phyloP scores from a whole-genome alignment of 371 early-diverging fungal species.

The Mucor irregularis region DNA sequence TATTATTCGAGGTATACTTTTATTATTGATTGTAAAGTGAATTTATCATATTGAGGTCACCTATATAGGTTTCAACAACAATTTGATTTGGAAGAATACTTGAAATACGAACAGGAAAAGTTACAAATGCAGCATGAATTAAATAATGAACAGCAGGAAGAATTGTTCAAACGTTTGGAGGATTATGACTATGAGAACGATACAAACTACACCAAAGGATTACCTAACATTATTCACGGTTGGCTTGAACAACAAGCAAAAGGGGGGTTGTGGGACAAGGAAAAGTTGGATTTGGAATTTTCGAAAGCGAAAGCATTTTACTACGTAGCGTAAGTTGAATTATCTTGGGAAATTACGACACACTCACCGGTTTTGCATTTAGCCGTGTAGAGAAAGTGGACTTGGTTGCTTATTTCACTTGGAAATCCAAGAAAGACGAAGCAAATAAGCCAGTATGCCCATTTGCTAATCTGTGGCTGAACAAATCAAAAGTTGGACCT shows the following conservation, averaged over 20 bases:
- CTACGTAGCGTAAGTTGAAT: constrained; percentile 43
- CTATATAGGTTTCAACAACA: constrained; percentile 35
- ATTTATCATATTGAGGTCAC: background rate
- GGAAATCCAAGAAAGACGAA: constrained; percentile 47
- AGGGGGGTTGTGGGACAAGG: constrained; percentile 46
- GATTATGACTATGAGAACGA: constrained; percentile 56
- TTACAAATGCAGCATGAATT: constrained; percentile 10
- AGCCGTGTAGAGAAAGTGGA: constrained; percentile 53
- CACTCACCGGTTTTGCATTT: background rate
- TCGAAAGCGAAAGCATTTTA: constrained; percentile 55
- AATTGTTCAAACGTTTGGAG: constrained; percentile 44
- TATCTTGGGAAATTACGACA: background rate
- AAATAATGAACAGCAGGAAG: constrained; percentile 23
- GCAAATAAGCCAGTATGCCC: constrained; percentile 51
- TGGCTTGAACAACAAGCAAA: constrained; percentile 38
- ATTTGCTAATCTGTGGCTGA: constrained; percentile 63
- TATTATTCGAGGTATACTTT: constrained; percentile 45
- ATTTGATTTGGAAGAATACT: constrained; percentile 49
- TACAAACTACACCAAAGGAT: constrained; percentile 38
- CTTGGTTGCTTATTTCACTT: constrained; percentile 41
- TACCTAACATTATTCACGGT: constrained; percentile 46
- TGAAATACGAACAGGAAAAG: constrained; percentile 41
- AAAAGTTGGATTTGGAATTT: constrained; percentile 48
- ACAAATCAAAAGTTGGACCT: constrained; percentile 39
- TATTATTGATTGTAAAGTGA: background rate